Base-by-base conservation (phyloP, 1,284 basidiomycete genomes). In the Tilletia setariae region DNA sequence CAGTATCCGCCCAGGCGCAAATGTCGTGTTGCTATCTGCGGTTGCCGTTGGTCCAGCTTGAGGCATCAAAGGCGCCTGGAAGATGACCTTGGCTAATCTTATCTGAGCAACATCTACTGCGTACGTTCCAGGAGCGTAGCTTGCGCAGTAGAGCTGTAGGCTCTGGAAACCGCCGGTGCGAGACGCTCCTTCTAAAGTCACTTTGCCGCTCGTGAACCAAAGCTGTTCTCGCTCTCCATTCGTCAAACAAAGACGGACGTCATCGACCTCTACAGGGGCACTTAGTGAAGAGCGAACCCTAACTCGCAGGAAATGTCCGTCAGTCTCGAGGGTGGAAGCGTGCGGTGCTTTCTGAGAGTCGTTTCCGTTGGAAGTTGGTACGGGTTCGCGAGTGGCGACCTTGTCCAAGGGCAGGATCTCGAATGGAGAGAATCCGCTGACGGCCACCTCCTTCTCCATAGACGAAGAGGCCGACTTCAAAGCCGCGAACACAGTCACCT, bases 51-150 rank as follows among this genome's bases (percentile, higher is more conserved):
- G 30, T 4, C 15, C 28, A 16, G 28, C 28, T 19, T 61, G 56
- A 11, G 56, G 28, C 7, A 61, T 44, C 19, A 51, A 32, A 35
- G 35, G 43, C 9, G 16, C 46, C 46, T 80, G 75, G 43, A 78
- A 73, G 59, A 80, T 74, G 44, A 79, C 53, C 30, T 67, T 64
- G 7, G 75, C 72, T 6, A 80, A 43, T 0, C 73, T 69, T 21
- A 82, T 67, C 70, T 82, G 80, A 16, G 75, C 75, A 35, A 78
- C 74, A 51, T 81, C 79, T 1, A 82, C 62, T 25, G 73, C 71
- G 47, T 73, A 82, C 11, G 70, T 68, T 7, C 80, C 80, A 6
- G 70, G 56, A 1, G 74, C 72, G 13, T 70, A 70, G 40, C 75
- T 70, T 1, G 73, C 64, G 61, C 75, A 75, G 64, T 70, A 72